Percentiles rank a stretch among this genome's conserved stretches.
Conservation (phyloP, 1,139 yeast genomes). For the Debaryomycetaceae sp. region DNA sequence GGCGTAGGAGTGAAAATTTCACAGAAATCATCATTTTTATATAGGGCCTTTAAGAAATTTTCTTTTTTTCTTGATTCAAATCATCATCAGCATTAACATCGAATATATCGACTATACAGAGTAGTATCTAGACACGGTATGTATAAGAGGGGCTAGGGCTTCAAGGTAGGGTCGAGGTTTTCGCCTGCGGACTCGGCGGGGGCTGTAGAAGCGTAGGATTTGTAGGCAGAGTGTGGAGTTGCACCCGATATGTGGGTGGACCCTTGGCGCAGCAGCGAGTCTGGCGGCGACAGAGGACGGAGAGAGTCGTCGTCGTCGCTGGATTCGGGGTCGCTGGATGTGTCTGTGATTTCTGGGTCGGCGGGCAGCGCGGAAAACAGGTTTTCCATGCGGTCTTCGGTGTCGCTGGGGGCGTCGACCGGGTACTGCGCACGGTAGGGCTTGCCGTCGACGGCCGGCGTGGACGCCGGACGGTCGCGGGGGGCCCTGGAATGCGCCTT, state of each 20-base stretch:
- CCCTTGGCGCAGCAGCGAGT: background rate
- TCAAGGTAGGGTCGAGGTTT: constrained; percentile 21
- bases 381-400: background rate
- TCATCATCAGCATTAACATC: background rate
- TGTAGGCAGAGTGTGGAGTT: constrained; percentile 2
- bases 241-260: background rate
- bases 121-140: background rate
- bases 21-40: background rate
- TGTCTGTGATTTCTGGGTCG: background rate
- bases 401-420: background rate
- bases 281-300: background rate
- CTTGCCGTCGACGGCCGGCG: background rate
- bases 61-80: background rate
- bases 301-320: background rate
- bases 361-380: background rate
- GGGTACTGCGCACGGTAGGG: background rate
- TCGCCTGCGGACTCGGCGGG: constrained; percentile 2
- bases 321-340: constrained; percentile 6
- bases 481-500: background rate
- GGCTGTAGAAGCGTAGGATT: background rate
- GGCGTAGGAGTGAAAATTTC: background rate
- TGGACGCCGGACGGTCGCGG: background rate
- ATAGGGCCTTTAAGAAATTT: background rate
- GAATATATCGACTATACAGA: background rate
- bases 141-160: constrained; percentile 9